These are phyloP conservation scores for Didymella arachidicola DNA, from an alignment of 2,329 filamentous ascomycete genomes.

Conservation along the genomic window DNA sequence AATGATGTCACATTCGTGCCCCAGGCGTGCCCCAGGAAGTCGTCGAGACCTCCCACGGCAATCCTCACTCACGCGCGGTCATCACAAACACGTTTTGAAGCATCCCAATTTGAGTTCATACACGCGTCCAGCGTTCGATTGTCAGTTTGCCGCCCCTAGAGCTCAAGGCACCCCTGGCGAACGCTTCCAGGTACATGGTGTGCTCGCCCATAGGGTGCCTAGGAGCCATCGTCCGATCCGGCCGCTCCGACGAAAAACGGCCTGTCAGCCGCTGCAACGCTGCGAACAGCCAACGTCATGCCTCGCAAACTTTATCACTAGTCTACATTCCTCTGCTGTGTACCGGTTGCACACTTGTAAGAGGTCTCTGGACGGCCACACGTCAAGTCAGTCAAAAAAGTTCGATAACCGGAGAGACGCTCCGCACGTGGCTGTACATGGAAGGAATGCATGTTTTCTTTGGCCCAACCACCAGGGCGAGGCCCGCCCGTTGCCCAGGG, in stretches of 20 bases:
- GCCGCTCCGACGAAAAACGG: constrained; percentile 21
- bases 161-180: not conserved
- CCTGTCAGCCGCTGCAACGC: constrained; percentile 11
- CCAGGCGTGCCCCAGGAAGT: not conserved
- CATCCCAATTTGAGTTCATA: too few relatives aligned
- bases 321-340: constrained; percentile 14
- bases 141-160: not conserved
- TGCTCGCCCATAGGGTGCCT: not conserved
- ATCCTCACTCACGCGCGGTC: not conserved
- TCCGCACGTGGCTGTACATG: constrained; percentile 9
- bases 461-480: constrained; percentile 13
- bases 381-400: not conserved
- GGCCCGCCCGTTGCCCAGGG: not conserved
- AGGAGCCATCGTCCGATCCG: constrained; percentile 16
- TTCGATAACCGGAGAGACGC: not conserved
- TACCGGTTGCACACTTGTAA: constrained; percentile 7
- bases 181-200: not conserved
- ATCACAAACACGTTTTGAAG: too few relatives aligned
- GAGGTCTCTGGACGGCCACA: constrained; percentile 12
- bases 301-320: constrained; percentile 7
- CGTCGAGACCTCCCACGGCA: not conserved
- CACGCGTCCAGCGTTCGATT: not conserved
- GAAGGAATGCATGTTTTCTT: constrained; percentile 13
- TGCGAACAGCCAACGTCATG: constrained; percentile 19
- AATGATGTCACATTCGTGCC: constrained; percentile 28